Evolutionary conservation across 495 filamentous ascomycete genomes (phyloP), one percentile per base, ranked within the genome.

Genomic region (Halenospora varia): DNA sequence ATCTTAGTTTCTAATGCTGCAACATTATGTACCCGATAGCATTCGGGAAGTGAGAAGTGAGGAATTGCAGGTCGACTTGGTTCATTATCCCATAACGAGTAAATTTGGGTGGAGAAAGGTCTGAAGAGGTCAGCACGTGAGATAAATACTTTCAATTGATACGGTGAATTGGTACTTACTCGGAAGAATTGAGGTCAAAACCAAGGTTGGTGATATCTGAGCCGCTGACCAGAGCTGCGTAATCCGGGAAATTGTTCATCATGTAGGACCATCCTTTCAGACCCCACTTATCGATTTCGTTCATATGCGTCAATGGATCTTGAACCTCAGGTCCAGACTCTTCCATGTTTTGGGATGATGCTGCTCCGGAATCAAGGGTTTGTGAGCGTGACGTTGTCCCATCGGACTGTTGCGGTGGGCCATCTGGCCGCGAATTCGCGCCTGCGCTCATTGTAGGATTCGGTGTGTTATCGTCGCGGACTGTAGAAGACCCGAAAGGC

Each of bases 1-100:
- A 96, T 88, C 61, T 92, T 88, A 51, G 83, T 81, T 46, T 89
- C 82, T 18, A 96, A 76, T 15, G 84, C 82, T 63, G 91, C 89
- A 25, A 95, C 87, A 64, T 96, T 97, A 61, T 83, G 85, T 20
- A 97, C 92, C 47, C 79, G 84, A 68, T 97, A 97, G 69, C 90
- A 94, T 20, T 86, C 81, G 1, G 92, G 92, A 6, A 96, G 71
- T 11, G 75, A 80, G 67, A 87, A 93, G 48, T 91, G 87, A 39
- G 90, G 89, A 48, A 94, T 81, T 9, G 89, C 74, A 26, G 89
- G 88, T 48, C 84, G 79, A 9, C 88, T 82, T 56, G 85, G 82
- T 11, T 77, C 70, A 17, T 88, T 82, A 55, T 87, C 86, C 62
- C 89, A 92, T 4, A 90, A 81, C 0, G 86, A 87, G 62, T 73